These are phyloP conservation scores for Pholiota conissans DNA, from an alignment of 768 basidiomycete genomes.

Conservation along the genomic window DNA sequence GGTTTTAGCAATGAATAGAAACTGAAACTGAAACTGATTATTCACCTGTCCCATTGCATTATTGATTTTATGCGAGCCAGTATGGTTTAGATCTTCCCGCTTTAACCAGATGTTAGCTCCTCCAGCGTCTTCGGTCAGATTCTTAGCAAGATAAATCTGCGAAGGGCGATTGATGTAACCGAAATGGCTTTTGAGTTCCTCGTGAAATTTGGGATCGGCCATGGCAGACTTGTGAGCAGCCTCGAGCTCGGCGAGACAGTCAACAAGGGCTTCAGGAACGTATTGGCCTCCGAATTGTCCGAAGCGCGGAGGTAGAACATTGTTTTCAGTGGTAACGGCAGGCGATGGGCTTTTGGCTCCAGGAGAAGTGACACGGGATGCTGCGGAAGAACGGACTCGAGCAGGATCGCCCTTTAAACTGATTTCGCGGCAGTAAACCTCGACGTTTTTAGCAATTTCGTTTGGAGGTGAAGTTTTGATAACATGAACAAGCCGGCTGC, in stretches of 20 bases:
- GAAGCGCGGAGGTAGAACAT: conserved; percentile 76
- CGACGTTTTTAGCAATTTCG: conserved; percentile 53
- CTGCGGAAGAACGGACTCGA: conserved; percentile 32
- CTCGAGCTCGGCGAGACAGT: conserved; percentile 88
- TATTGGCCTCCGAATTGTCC: conserved; percentile 97
- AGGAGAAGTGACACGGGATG: conserved; percentile 25
- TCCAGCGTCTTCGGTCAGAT: conserved; percentile 85
- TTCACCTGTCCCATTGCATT: conserved; percentile 94
- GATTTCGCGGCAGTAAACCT: conserved; percentile 75
- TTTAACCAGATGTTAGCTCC: conserved; percentile 99
- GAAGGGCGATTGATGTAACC: conserved; percentile 96
- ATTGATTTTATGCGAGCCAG: conserved; percentile 99
- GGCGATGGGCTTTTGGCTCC: conserved; percentile 26
- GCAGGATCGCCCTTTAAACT: conserved; percentile 42
- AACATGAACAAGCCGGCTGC: conserved; percentile 79
- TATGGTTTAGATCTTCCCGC: conserved; percentile 97
- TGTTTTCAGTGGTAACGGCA: conserved; percentile 31
- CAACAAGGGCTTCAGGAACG: conserved; percentile 95
- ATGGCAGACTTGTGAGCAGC: conserved; percentile 86
- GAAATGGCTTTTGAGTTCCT: conserved; percentile 85
- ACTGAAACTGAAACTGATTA: too few relatives aligned
- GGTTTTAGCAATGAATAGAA: too few relatives aligned
- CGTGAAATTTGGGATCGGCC: conserved; percentile 88
- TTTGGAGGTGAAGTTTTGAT: conserved; percentile 65
- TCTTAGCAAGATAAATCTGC: conserved; percentile 87